These are phyloP conservation scores for Suillus plorans DNA, from an alignment of 768 basidiomycete genomes.

Conservation along the genomic window DNA sequence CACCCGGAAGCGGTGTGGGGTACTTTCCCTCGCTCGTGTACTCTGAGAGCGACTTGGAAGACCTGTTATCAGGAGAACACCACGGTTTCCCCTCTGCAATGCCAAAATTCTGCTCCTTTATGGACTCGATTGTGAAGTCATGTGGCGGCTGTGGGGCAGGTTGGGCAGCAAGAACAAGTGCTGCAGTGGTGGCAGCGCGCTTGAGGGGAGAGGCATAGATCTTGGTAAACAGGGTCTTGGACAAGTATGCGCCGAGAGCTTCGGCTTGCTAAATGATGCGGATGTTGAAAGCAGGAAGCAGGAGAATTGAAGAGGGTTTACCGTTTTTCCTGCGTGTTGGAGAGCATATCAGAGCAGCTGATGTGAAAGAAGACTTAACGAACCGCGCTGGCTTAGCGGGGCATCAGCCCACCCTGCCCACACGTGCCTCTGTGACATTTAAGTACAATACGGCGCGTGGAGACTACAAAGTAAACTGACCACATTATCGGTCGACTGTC, in stretches of 20 bases:
- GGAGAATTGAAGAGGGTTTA: constrained; percentile 22
- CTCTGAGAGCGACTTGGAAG: constrained; percentile 35
- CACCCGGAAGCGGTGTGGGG: constrained; percentile 45
- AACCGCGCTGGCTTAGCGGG: constrained; percentile 73
- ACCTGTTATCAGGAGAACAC: constrained; percentile 21
- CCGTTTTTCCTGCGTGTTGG: constrained; percentile 51
- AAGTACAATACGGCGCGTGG: background rate
- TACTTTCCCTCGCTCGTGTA: constrained; percentile 55
- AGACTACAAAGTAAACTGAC: constrained; percentile 36
- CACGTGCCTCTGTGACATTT: constrained; percentile 37
- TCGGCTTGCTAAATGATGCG: constrained; percentile 53
- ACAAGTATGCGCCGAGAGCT: constrained; percentile 56
- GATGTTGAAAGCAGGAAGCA: background rate
- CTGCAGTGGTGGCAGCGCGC: constrained; percentile 62
- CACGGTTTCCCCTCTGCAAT: constrained; percentile 65
- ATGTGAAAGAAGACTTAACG: constrained; percentile 14
- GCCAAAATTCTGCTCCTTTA: constrained; percentile 72
- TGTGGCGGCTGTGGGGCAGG: constrained; percentile 40
- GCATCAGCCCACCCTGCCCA: constrained; percentile 83
- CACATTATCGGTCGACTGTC: constrained; percentile 75
- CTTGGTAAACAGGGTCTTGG: constrained; percentile 45
- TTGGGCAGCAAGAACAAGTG: constrained; percentile 53
- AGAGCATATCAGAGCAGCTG: constrained; percentile 5
- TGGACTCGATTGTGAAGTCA: constrained; percentile 41
- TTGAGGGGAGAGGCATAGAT: constrained; percentile 69